Conservation (phyloP, 1,284 basidiomycete genomes). For the Exobasidium rhododendri region DNA sequence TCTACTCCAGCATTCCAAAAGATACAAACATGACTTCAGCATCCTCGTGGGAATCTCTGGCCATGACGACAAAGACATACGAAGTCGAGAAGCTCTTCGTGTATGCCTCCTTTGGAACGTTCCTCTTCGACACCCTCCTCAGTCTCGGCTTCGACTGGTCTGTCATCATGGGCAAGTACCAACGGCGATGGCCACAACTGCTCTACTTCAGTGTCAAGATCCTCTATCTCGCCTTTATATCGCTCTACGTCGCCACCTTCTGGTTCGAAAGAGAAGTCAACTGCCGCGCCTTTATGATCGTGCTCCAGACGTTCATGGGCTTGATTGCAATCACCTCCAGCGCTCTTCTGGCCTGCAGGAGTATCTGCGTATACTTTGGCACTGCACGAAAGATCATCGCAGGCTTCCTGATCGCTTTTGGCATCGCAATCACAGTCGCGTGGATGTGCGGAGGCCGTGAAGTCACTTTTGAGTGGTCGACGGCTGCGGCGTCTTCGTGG, state of each 20-base stretch:
- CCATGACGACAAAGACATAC: not conserved
- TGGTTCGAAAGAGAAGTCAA: conserved; percentile 9
- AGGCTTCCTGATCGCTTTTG: conserved; percentile 2
- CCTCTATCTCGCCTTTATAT: conserved; percentile 10
- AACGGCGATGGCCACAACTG: conserved; percentile 15
- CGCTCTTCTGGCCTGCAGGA: conserved; percentile 17
- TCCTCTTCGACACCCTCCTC: conserved; percentile 5
- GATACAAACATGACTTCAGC: not conserved
- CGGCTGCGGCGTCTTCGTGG: conserved; percentile 14
- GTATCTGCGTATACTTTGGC: conserved; percentile 19
- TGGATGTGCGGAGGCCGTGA: conserved; percentile 17
- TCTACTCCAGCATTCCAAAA: not conserved
- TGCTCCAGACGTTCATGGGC: conserved; percentile 18
- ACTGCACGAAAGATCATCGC: conserved; percentile 11
- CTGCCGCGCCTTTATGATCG: conserved; percentile 11
- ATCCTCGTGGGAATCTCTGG: not conserved
- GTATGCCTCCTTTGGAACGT: not conserved
- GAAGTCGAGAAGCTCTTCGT: not conserved
- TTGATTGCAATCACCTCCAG: conserved; percentile 12
- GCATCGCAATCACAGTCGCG: conserved; percentile 2
- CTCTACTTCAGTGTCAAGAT: conserved; percentile 19
- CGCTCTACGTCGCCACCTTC: conserved; percentile 9
- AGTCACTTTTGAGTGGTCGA: conserved; percentile 5
- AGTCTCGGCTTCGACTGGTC: conserved; percentile 11
- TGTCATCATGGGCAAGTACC: conserved; percentile 14